Percentiles rank a stretch among this genome's conserved stretches.
These are phyloP conservation scores for Polygonum aviculare DNA, from an alignment of 148 eudicot genomes.

Conservation along the genomic window DNA sequence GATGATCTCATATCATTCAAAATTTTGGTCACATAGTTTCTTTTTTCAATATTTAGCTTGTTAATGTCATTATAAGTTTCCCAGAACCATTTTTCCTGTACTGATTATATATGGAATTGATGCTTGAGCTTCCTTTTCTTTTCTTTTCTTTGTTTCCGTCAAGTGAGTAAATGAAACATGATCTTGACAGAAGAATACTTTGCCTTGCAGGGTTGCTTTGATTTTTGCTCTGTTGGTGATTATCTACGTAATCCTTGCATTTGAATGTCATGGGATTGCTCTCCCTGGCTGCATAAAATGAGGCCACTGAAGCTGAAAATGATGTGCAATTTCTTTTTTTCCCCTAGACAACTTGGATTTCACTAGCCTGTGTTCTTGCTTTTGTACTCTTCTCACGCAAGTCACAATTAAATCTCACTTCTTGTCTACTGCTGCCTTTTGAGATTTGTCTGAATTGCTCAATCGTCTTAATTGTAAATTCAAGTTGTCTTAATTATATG, in stretches of 20 bases:
- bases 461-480: neutral
- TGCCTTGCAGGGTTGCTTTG: slow-evolving; percentile 54
- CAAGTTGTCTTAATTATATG: neutral
- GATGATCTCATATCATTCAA: neutral
- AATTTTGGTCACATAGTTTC: neutral
- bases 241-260: slow-evolving; percentile 64
- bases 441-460: neutral
- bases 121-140: neutral
- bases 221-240: slow-evolving; percentile 65
- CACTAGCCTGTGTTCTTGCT: neutral
- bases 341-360: neutral
- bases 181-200: neutral
- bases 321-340: neutral
- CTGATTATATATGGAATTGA: neutral
- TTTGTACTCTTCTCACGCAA: neutral
- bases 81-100: neutral
- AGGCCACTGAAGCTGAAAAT: neutral
- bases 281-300: slow-evolving; percentile 39
- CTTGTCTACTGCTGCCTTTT: neutral
- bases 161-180: neutral
- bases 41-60: neutral
- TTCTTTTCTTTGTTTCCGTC: neutral
- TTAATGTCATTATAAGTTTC: neutral
- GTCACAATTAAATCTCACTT: neutral
- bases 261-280: slow-evolving; percentile 59